Base-by-base conservation (phyloP, 1,139 yeast species). In the Geotrichum histeridarum region DNA sequence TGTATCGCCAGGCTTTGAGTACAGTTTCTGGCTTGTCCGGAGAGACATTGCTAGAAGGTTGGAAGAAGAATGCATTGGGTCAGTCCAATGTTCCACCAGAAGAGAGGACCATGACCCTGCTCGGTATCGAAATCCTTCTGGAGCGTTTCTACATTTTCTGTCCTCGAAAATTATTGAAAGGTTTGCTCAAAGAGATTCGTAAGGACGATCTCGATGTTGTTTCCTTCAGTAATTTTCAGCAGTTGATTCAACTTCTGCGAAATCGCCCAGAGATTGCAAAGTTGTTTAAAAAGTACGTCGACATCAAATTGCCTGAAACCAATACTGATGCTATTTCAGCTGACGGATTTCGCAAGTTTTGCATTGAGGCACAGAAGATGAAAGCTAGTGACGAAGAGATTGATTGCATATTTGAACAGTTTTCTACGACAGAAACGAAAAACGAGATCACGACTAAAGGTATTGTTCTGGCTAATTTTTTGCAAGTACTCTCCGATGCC, bases 191-290 rank as follows among this genome's bases (percentile, higher is more conserved):
- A 73, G 36, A 8, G 12, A 11, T 39, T 17, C 15, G 9, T 12
- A n/a, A 37, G 7, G 18, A 15, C 8, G 14, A 39, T 9, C 11
- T 5, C n/a, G 70, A 71, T 42, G 83, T 84, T 2, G 83, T 79
- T 60, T 77, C 80, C 59, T 89, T 88, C 63, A 77, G 75, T 2
- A 89, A 87, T 61, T 91, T 91, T 67, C 84, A 86, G 64, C 67
- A 69, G 31, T 88, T 90, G 67, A 91, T 91, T 1, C 77, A 80
- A 32, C 69, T 70, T 18, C 64, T 79, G 47, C 77, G 77, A 58
- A 64, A 64, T 62, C 78, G 94, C 55, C 72, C 71, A 0, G 89
- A 84, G 54, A 65, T 84, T 4, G 61, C 60, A 1, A 57, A 51
- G 0, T 67, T 84, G 1, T 83, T 79, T 68, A 59, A 66, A 0